phyloP scores from a whole-genome alignment of 139 green algal genomes.

The Chlamydomonas sp. region DNA sequence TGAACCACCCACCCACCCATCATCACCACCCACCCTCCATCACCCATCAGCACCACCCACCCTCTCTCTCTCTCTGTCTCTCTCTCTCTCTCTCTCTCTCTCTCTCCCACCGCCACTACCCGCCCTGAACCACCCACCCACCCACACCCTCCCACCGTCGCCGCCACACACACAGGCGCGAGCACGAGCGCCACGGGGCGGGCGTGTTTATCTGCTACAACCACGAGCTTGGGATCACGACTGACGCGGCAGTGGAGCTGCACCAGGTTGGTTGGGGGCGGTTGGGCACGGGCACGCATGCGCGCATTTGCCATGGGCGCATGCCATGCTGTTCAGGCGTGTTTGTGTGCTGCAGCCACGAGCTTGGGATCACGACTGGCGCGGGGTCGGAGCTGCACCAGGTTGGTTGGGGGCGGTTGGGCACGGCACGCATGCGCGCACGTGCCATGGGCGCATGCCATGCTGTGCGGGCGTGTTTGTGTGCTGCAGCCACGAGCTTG shows the following conservation, averaged over 20 bases:
- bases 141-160: too few species aligned
- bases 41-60: too few species aligned
- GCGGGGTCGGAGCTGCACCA: background rate
- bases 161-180: too few species aligned
- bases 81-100: too few species aligned
- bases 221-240: conserved; percentile 19
- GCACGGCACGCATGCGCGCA: background rate
- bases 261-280: background rate
- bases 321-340: too few species aligned
- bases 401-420: background rate
- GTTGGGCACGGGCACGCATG: background rate
- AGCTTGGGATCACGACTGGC: conserved; percentile 17
- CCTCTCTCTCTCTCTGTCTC: too few species aligned
- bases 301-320: too few species aligned
- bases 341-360: conserved; percentile 24
- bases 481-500: conserved; percentile 22
- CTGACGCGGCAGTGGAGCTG: conserved; percentile 9
- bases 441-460: too few species aligned
- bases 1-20: too few species aligned
- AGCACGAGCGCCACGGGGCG: background rate
- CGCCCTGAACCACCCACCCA: too few species aligned
- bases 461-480: conserved; percentile 25
- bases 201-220: conserved; percentile 28
- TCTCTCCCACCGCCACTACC: too few species aligned
- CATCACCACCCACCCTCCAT: too few species aligned